Evolutionary conservation across 2,329 filamentous ascomycete genomes (phyloP), one percentile per base, ranked within the genome.

Genomic region (Aureobasidium lini): DNA sequence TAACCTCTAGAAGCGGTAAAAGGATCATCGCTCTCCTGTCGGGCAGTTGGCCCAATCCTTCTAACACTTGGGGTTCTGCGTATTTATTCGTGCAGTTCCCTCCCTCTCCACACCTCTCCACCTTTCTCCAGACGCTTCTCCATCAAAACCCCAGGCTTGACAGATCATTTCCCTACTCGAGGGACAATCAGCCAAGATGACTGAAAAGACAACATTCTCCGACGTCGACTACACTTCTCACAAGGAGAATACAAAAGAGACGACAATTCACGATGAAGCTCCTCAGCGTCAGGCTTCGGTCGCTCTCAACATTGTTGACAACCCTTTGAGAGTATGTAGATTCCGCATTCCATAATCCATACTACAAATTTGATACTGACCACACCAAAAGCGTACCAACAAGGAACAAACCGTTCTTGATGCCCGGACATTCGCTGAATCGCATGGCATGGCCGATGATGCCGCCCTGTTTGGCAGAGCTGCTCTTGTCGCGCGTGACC

Each of bases 401-500:
- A 64, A 63, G 23, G 68, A 69, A 37, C 66, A 76, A 44, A 64
- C 64, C 15, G 67, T 68, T 13, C 46, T 59, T 13, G 70, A 75
- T 66, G 75, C 70, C 29, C 66, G 64, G 0, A 64, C 48, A 3
- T 73, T 71, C 57, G 68, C 71, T 39, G 67, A 72, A 37, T 59
- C 63, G 18, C 61, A 72, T 50, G 67, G 64, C 36, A 70, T 75
- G 68, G 39, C 66, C 39, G 72, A 75, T 57, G 64, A 75, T 57
- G 69, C 71, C 60, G 71, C 67, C 1, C 63, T 75, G 5, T 73
- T 76, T 60, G 70, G 64, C 29, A 64, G 65, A 32, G 69, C 71
- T 36, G 89, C 88, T 3, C 77, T 93, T 10, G 81, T 91, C 16
- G 89, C 89, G 2, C 87, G 89, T 69, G 83, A 86, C 64, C 87